Percentiles rank a stretch among this genome's conserved stretches.
Evolutionary conservation across 140 eudicot species (phyloP).

Genomic region (Oenanthe javanica): DNA sequence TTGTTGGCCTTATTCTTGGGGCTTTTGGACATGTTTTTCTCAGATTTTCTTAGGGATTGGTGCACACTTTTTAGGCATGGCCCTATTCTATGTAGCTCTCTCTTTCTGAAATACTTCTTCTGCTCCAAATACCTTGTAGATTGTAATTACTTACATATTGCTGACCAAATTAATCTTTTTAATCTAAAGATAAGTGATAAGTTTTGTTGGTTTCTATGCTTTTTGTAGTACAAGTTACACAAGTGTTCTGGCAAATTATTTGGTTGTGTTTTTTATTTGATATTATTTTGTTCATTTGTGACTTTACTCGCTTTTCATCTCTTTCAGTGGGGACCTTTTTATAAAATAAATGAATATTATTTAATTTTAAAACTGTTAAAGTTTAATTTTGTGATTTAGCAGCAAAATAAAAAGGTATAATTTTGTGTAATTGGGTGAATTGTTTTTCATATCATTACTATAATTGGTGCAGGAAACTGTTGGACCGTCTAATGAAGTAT

Average conservation of each 20-base stretch:
- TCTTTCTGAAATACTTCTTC: not conserved
- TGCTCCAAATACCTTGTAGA: not conserved
- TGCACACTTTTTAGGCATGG: not conserved
- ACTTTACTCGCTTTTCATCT: not conserved
- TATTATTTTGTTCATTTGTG: not conserved
- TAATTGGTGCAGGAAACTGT: slow-evolving; percentile 52
- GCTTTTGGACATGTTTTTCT: no score
- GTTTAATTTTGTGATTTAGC: not conserved
- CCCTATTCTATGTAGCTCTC: not conserved
- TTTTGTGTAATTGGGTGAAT: not conserved
- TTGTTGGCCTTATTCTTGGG: not conserved
- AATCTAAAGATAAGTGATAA: not conserved
- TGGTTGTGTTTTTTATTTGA: not conserved
- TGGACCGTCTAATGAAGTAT: slow-evolving; percentile 30
- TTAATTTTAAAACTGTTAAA: not conserved
- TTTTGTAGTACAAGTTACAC: not conserved
- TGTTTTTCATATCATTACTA: slow-evolving; percentile 1
- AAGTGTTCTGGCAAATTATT: not conserved
- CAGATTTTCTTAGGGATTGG: no score
- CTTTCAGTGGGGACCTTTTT: not conserved
- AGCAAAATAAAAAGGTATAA: not conserved
- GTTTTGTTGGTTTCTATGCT: not conserved
- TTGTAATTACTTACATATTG: not conserved
- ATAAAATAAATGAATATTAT: not conserved
- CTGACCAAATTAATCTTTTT: not conserved